phyloP scores from a whole-genome alignment of 495 filamentous ascomycete species.

The Xylaria grammica region DNA sequence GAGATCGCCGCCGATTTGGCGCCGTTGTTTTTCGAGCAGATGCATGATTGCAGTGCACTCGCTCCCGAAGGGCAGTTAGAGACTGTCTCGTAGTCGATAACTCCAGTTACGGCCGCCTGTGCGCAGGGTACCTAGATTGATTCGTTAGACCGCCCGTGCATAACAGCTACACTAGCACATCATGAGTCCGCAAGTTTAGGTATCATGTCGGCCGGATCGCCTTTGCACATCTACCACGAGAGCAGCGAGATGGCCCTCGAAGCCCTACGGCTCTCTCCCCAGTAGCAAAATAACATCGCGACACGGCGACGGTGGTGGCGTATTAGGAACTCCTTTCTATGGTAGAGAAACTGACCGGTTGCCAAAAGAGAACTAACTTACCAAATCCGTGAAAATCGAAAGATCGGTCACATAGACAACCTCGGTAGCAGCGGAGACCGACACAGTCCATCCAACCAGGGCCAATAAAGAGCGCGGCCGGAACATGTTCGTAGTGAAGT shows the following conservation, averaged over 20 bases:
- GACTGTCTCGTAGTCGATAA: conserved; percentile 46
- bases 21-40: conserved; percentile 53
- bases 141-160: conserved; percentile 16
- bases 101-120: conserved; percentile 44
- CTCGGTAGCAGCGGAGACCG: conserved; percentile 29
- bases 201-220: background rate
- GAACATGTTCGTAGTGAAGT: conserved; percentile 9
- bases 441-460: conserved; percentile 23
- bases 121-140: conserved; percentile 53
- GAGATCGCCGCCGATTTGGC: conserved; percentile 47
- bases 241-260: background rate
- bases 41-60: conserved; percentile 50
- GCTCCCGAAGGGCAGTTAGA: conserved; percentile 46
- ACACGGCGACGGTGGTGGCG: no score
- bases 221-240: background rate
- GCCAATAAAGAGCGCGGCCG: conserved; percentile 19
- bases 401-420: conserved; percentile 54
- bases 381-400: conserved; percentile 45
- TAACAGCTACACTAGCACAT: background rate
- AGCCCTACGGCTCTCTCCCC: background rate
- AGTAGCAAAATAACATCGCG: background rate
- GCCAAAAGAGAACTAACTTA: conserved; percentile 28
- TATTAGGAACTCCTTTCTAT: no score
- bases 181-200: no score
- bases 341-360: background rate